These are phyloP conservation scores for Senecio squalidus DNA, from an alignment of 140 eudicot species.

Conservation along the genomic window DNA sequence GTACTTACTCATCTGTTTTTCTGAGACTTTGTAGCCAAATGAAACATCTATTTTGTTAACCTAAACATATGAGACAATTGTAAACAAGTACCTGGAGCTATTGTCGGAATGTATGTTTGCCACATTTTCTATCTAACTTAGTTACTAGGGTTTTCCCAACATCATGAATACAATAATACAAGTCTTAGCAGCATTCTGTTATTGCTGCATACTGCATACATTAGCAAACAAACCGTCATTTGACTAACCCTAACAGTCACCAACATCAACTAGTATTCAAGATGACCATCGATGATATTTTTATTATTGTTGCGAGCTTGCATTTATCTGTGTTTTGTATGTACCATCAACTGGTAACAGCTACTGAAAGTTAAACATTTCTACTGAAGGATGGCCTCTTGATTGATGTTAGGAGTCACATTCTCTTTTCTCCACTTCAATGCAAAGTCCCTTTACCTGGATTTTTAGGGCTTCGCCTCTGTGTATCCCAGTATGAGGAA, in stretches of 20 bases:
- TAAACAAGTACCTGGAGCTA: neutral
- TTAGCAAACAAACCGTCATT: too few species aligned
- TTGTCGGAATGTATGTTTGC: neutral
- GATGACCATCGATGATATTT: too few species aligned
- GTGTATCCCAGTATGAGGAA: constrained; percentile 77
- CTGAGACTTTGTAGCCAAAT: neutral
- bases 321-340: neutral
- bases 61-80: neutral
- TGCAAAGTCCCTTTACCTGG: constrained; percentile 84
- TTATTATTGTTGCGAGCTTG: neutral
- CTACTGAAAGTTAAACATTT: constrained; percentile 24
- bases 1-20: constrained; percentile 31
- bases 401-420: constrained; percentile 77
- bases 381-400: constrained; percentile 63
- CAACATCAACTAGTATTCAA: too few species aligned
- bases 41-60: neutral
- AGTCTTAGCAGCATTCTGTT: too few species aligned
- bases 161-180: neutral
- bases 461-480: constrained; percentile 43
- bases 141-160: neutral
- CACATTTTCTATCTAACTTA: neutral
- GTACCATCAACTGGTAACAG: neutral
- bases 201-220: too few species aligned
- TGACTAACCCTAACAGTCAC: too few species aligned
- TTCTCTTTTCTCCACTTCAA: constrained; percentile 88